These are phyloP conservation scores for Magnaporthiopsis poae DNA, from an alignment of 2,329 filamentous ascomycete species.

Conservation along the genomic window DNA sequence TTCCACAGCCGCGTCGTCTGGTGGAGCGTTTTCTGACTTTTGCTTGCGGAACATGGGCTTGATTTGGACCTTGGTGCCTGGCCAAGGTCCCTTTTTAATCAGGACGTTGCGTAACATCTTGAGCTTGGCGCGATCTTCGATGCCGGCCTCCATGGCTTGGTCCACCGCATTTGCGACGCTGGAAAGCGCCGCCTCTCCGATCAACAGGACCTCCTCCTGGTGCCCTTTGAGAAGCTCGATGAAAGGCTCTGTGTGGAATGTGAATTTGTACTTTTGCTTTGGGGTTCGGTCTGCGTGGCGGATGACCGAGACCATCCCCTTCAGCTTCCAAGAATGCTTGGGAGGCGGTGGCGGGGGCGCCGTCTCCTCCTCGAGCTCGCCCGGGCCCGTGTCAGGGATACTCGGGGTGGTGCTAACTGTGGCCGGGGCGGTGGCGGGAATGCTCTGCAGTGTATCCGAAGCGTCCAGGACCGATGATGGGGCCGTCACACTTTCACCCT, in stretches of 20 bases:
- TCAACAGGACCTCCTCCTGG: constrained; percentile 88
- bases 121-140: constrained; percentile 84
- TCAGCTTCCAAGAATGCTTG: constrained; percentile 95
- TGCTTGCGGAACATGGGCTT: constrained; percentile 98
- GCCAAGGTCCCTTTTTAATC: constrained; percentile 84
- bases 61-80: constrained; percentile 95
- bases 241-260: constrained; percentile 92
- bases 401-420: constrained; percentile 30
- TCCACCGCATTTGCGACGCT: constrained; percentile 86
- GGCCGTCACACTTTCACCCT: background rate
- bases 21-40: constrained; percentile 45
- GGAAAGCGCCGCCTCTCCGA: constrained; percentile 77
- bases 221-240: constrained; percentile 90
- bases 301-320: constrained; percentile 93
- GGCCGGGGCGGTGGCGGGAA: constrained; percentile 29
- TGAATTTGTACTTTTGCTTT: constrained; percentile 99
- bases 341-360: constrained; percentile 58
- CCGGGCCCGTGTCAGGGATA: constrained; percentile 22
- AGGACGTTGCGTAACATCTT: constrained; percentile 74
- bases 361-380: constrained; percentile 23
- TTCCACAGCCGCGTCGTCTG: constrained; percentile 3
- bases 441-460: constrained; percentile 15
- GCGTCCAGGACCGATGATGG: background rate
- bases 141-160: constrained; percentile 62
- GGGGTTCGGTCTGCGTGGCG: constrained; percentile 93